A percentile compares a stretch with the other conserved stretches of the same genome.
Conservation (phyloP, 371 early-diverging fungal species). For the Ordospora colligata region DNA sequence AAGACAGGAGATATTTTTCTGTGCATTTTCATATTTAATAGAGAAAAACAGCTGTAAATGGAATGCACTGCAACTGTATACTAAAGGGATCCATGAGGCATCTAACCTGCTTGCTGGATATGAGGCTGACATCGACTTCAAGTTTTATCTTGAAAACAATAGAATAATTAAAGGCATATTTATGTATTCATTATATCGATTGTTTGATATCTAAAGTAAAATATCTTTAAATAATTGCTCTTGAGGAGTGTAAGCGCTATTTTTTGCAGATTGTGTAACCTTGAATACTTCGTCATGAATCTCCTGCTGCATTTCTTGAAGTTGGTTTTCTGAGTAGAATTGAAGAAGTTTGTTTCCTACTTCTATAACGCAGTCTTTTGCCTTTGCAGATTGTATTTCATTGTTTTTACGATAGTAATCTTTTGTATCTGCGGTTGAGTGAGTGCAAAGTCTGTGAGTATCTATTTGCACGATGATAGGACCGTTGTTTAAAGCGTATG, state of each 20-base stretch:
- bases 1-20: constrained; percentile 18
- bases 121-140: neutral
- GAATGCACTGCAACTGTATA: constrained; percentile 14
- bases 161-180: constrained; percentile 3
- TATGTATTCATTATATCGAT: neutral
- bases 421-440: constrained; percentile 65
- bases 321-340: neutral
- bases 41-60: constrained; percentile 15
- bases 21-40: constrained; percentile 25
- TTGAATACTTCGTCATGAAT: neutral
- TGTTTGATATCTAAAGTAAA: neutral
- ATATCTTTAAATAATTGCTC: neutral
- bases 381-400: constrained; percentile 27
- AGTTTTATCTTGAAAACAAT: constrained; percentile 31
- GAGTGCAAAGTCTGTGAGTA: constrained; percentile 94
- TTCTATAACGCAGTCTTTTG: constrained; percentile 36
- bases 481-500: constrained; percentile 62
- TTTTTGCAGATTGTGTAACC: neutral
- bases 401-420: constrained; percentile 29
- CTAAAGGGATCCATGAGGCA: constrained; percentile 23
- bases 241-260: neutral
- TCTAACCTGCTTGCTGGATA: neutral
- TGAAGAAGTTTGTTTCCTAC: neutral
- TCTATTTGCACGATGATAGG: constrained; percentile 88
- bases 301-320: neutral